Conservation (phyloP, 2,329 filamentous ascomycete genomes). For the Epichloe baconii region DNA sequence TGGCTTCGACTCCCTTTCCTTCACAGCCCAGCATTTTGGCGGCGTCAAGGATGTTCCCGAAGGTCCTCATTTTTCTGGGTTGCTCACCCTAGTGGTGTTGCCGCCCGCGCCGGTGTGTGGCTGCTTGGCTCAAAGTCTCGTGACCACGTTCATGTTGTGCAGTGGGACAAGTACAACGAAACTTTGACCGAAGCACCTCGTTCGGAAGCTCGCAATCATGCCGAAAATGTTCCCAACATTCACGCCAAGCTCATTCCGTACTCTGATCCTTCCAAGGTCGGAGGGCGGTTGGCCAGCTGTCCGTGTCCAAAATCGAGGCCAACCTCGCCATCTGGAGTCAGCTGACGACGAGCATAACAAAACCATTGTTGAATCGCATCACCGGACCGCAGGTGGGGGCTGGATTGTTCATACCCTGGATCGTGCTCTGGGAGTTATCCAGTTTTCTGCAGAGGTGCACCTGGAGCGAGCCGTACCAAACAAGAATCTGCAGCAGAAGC, state of each 20-base stretch:
- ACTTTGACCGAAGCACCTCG: slow-evolving; percentile 34
- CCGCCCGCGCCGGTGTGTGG: slow-evolving; percentile 45
- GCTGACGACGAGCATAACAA: slow-evolving; percentile 36
- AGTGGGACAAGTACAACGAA: slow-evolving; percentile 45
- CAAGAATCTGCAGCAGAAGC: slow-evolving; percentile 20
- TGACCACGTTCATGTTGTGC: slow-evolving; percentile 30
- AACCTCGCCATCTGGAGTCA: slow-evolving; percentile 34
- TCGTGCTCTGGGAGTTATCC: slow-evolving; percentile 30
- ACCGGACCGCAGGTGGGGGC: slow-evolving; percentile 26
- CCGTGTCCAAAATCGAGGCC: slow-evolving; percentile 9
- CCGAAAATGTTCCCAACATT: slow-evolving; percentile 25
- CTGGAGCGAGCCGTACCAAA: slow-evolving; percentile 26
- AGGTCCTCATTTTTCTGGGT: slow-evolving; percentile 50
- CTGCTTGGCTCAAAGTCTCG: slow-evolving; percentile 25
- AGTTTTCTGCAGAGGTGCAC: slow-evolving; percentile 24
- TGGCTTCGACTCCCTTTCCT: slow-evolving; percentile 38
- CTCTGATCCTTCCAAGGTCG: slow-evolving; percentile 20
- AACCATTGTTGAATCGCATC: slow-evolving; percentile 32
- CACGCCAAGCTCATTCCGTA: slow-evolving; percentile 33
- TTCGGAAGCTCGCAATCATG: slow-evolving; percentile 32
- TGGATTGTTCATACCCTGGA: slow-evolving; percentile 45
- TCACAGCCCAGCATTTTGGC: slow-evolving; percentile 33
- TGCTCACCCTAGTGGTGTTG: slow-evolving; percentile 32
- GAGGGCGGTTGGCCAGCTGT: slow-evolving; percentile 8
- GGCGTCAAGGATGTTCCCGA: slow-evolving; percentile 42